Evolutionary conservation across 2,329 filamentous ascomycete genomes (phyloP).

Genomic region (Xylaria sp.): DNA sequence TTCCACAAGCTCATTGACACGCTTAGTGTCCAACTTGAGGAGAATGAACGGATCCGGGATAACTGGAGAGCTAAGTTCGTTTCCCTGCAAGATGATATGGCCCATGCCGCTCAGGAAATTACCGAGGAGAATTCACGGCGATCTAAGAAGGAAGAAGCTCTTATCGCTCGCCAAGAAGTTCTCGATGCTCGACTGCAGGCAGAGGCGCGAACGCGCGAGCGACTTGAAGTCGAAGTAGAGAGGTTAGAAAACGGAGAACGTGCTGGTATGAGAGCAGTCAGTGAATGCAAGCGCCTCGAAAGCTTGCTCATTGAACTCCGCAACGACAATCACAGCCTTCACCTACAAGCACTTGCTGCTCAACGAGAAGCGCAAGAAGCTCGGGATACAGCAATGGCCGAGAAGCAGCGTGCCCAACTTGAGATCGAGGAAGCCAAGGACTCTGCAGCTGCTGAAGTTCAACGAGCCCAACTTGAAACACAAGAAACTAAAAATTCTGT

Average conservation of each 20-base stretch:
- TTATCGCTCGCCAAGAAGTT: constrained; percentile 81
- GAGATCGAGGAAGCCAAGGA: constrained; percentile 31
- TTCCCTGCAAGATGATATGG: constrained; percentile 88
- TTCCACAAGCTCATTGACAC: constrained; percentile 78
- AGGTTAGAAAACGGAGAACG: constrained; percentile 72
- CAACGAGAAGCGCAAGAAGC: constrained; percentile 88
- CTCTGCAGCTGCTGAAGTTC: constrained; percentile 22
- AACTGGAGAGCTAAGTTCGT: constrained; percentile 86
- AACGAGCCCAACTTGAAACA: constrained; percentile 80
- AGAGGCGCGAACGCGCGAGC: constrained; percentile 75
- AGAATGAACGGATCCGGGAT: constrained; percentile 85
- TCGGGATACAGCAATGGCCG: constrained; percentile 74
- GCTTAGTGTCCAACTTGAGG: constrained; percentile 81
- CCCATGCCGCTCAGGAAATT: constrained; percentile 78
- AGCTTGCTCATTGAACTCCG: constrained; percentile 65
- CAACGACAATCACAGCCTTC: constrained; percentile 76
- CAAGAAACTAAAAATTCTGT: constrained; percentile 84
- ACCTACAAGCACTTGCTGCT: constrained; percentile 73
- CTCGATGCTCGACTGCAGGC: constrained; percentile 80
- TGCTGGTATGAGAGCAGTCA: constrained; percentile 71
- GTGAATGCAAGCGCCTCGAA: constrained; percentile 70
- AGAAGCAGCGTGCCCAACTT: constrained; percentile 27
- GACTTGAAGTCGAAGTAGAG: constrained; percentile 73
- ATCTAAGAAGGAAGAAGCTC: constrained; percentile 80
- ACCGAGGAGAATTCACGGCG: constrained; percentile 83